These are phyloP conservation scores for Fusarium musae DNA, from an alignment of 2,329 filamentous ascomycete species.

Conservation along the genomic window DNA sequence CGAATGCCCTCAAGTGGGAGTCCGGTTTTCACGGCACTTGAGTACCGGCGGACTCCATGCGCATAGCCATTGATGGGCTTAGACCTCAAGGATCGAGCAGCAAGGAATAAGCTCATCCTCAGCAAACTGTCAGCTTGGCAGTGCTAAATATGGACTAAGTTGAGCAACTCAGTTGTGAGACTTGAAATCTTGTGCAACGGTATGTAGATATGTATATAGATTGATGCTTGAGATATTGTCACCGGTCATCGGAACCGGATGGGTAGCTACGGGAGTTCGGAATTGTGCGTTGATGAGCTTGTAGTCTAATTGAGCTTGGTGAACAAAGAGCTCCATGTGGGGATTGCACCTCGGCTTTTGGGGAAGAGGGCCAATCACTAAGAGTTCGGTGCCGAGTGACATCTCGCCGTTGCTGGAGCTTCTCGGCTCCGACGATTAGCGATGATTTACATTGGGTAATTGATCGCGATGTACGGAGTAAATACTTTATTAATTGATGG, in stretches of 20 bases:
- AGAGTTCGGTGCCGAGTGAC: constrained; percentile 30
- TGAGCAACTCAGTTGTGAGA: not conserved
- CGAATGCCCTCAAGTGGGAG: constrained; percentile 85
- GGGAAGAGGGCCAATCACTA: constrained; percentile 11
- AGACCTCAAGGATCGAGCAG: constrained; percentile 32
- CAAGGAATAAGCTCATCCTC: constrained; percentile 33
- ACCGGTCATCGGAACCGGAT: constrained; percentile 31
- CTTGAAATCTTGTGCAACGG: not conserved
- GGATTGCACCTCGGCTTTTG: constrained; percentile 28
- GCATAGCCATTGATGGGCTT: constrained; percentile 34
- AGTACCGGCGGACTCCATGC: constrained; percentile 45
- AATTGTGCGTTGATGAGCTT: constrained; percentile 11
- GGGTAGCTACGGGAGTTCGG: constrained; percentile 4
- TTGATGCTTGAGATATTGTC: constrained; percentile 2
- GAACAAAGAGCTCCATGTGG: constrained; percentile 17
- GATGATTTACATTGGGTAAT: not conserved
- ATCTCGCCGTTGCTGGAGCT: constrained; percentile 14
- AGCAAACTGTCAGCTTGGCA: not conserved
- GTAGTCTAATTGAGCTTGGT: constrained; percentile 3
- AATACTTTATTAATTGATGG: not conserved
- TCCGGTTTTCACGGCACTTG: constrained; percentile 43
- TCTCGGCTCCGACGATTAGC: constrained; percentile 27
- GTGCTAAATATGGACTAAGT: not conserved
- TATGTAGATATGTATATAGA: not conserved
- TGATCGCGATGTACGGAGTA: not conserved